phyloP scores from a whole-genome alignment of 2,329 filamentous ascomycete species.

The Pestalotiopsis sp. region DNA sequence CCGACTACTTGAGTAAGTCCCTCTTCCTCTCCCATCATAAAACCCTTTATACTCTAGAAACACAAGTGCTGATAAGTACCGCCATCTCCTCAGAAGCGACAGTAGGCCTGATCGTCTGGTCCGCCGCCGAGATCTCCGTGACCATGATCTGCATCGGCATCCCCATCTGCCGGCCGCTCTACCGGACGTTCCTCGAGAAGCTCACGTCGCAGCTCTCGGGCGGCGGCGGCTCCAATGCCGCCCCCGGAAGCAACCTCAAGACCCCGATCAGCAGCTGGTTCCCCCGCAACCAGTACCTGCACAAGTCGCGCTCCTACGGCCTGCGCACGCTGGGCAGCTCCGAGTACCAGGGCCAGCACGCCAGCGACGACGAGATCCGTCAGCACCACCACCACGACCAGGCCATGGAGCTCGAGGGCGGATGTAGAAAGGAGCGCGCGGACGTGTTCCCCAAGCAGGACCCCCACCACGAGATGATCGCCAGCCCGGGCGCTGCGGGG shows the following conservation, averaged over 20 bases:
- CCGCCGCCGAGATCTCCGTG: conserved; percentile 14
- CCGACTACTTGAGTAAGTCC: conserved; percentile 4
- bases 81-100: neutral
- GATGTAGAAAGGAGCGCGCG: neutral
- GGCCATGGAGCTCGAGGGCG: neutral
- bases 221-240: neutral
- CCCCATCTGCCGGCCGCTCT: conserved; percentile 21
- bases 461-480: neutral
- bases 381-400: neutral
- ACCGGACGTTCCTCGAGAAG: conserved; percentile 13
- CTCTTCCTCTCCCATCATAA: no score
- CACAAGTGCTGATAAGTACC: neutral
- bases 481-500: neutral
- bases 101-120: conserved; percentile 11
- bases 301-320: neutral
- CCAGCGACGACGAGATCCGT: neutral
- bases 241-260: neutral
- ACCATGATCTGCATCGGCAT: conserved; percentile 26
- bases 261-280: neutral
- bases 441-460: neutral
- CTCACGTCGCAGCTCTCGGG: conserved; percentile 2
- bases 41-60: neutral
- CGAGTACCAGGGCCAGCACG: neutral
- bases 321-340: conserved; percentile 1
- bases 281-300: neutral